Percentiles rank a stretch among this genome's conserved stretches.
Conservation (phyloP, 352 stramenopile genomes). For the Globisporangium splendens region DNA sequence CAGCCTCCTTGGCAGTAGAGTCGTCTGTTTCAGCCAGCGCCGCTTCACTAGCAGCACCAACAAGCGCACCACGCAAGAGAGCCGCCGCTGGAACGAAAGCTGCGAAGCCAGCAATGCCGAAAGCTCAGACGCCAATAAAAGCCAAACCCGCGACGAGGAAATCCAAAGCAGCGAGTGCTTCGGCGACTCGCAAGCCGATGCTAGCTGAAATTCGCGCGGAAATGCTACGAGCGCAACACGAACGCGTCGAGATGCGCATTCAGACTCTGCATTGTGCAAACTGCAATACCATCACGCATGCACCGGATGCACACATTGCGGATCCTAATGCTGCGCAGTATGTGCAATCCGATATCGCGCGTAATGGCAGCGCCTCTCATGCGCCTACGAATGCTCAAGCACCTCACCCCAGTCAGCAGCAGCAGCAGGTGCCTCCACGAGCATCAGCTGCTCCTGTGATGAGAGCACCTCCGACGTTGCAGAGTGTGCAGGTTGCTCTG, state of each 20-base stretch:
- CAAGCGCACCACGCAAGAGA: slow-evolving; percentile 6
- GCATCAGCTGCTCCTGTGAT: background rate
- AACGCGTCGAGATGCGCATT: slow-evolving; percentile 47
- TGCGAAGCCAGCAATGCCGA: background rate
- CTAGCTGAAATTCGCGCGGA: slow-evolving; percentile 43
- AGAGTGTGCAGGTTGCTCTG: background rate
- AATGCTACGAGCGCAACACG: slow-evolving; percentile 45
- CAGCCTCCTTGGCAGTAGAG: background rate
- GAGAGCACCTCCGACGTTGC: too few relatives aligned
- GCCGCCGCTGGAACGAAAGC: background rate
- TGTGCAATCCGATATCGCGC: background rate
- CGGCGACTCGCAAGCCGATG: slow-evolving; percentile 19
- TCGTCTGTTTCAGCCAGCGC: background rate
- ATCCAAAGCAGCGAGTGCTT: background rate
- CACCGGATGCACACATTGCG: background rate
- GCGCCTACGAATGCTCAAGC: too few relatives aligned
- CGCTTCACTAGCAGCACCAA: background rate
- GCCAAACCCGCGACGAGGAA: slow-evolving; percentile 5
- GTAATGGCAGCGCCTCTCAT: too few relatives aligned
- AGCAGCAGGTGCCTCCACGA: background rate
- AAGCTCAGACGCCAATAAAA: background rate
- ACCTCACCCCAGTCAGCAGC: too few relatives aligned
- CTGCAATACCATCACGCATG: slow-evolving; percentile 12
- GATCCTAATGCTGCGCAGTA: background rate
- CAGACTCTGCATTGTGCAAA: slow-evolving; percentile 30